phyloP scores from a whole-genome alignment of 371 early-diverging fungal genomes.

The Thermomucor indicae-seudaticae region DNA sequence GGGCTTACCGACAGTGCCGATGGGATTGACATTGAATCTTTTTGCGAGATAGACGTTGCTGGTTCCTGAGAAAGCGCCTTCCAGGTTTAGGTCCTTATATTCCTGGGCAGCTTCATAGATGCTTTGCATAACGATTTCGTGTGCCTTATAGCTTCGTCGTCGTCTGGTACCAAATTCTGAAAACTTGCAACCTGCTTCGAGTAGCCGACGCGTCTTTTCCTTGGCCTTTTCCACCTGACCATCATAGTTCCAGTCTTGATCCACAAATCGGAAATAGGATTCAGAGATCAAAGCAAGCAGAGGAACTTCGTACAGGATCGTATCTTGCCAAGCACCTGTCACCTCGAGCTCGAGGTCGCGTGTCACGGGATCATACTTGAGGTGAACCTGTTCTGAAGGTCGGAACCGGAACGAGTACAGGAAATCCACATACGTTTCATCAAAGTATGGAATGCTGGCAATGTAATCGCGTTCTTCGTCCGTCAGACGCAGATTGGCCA shows the following conservation, averaged over 20 bases:
- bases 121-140: slow-evolving; percentile 57
- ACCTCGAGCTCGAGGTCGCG: slow-evolving; percentile 46
- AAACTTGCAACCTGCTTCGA: slow-evolving; percentile 60
- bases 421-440: slow-evolving; percentile 54
- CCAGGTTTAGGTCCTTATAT: slow-evolving; percentile 15
- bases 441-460: slow-evolving; percentile 44
- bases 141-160: slow-evolving; percentile 65
- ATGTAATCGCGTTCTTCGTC: slow-evolving; percentile 54
- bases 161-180: slow-evolving; percentile 80
- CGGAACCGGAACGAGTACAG: slow-evolving; percentile 52
- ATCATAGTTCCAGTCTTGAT: slow-evolving; percentile 66
- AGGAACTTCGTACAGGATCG: slow-evolving; percentile 76
- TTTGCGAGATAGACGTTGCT: slow-evolving; percentile 74
- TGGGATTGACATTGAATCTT: slow-evolving; percentile 53
- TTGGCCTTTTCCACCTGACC: slow-evolving; percentile 55
- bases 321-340: slow-evolving; percentile 64
- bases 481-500: slow-evolving; percentile 38
- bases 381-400: slow-evolving; percentile 55
- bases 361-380: slow-evolving; percentile 26
- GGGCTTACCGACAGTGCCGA: slow-evolving; percentile 67
- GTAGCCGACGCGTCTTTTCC: slow-evolving; percentile 47
- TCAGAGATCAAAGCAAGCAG: slow-evolving; percentile 69
- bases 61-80: slow-evolving; percentile 58
- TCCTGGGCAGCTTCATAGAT: slow-evolving; percentile 24
- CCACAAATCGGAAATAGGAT: slow-evolving; percentile 65